These are phyloP conservation scores for Jacaranda mimosifolia DNA, from an alignment of 257 asterid genomes.

Conservation along the genomic window DNA sequence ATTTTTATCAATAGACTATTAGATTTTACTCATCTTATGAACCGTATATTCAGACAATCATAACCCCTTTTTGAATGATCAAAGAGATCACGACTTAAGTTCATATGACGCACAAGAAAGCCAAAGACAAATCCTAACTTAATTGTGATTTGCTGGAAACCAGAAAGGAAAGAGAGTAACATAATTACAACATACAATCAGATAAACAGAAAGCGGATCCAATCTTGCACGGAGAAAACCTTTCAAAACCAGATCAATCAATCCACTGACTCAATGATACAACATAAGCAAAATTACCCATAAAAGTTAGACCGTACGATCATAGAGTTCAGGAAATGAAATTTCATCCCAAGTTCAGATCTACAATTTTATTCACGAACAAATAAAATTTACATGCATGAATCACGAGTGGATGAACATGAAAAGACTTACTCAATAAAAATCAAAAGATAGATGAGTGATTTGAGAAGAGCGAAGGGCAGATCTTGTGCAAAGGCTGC, in stretches of 20 bases:
- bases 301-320: background rate
- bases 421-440: slow-evolving; percentile 11
- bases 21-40: background rate
- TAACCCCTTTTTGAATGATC: background rate
- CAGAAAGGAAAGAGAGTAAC: background rate
- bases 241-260: background rate
- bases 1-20: background rate
- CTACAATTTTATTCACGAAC: background rate
- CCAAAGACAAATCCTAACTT: background rate
- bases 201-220: background rate
- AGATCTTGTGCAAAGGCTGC: slow-evolving; percentile 31
- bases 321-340: slow-evolving; percentile 11
- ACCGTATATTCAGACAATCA: background rate
- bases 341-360: slow-evolving; percentile 16
- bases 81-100: background rate
- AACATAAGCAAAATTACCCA: background rate
- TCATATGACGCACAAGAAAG: background rate
- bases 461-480: slow-evolving; percentile 1
- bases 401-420: background rate
- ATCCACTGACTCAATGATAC: background rate
- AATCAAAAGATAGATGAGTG: background rate
- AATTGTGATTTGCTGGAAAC: background rate
- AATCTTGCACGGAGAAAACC: background rate
- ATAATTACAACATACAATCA: background rate
- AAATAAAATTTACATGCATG: background rate